These are phyloP conservation scores for Cardamine chenopodiifolia DNA, from an alignment of 345 rosid species.

Conservation along the genomic window DNA sequence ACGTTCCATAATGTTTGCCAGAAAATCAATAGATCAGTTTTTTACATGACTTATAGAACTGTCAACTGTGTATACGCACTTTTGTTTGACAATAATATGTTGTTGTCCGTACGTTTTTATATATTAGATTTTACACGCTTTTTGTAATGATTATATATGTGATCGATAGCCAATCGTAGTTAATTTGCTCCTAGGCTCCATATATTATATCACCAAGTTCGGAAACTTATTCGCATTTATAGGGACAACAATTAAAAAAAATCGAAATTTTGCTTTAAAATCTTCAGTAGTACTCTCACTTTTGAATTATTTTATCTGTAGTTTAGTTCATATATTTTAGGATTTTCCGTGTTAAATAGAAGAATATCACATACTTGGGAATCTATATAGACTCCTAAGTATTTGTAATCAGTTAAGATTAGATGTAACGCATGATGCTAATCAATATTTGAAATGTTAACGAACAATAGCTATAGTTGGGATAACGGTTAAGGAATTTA, in stretches of 20 bases:
- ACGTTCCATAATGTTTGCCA: background rate
- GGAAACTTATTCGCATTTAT: background rate
- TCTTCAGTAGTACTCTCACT: too few species aligned
- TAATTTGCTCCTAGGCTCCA: background rate
- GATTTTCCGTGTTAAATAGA: too few species aligned
- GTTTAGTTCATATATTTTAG: background rate
- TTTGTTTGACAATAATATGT: background rate
- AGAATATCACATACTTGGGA: background rate
- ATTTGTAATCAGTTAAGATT: background rate
- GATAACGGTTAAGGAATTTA: conserved; percentile 1
- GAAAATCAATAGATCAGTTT: background rate
- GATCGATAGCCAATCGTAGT: background rate
- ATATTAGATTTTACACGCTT: background rate
- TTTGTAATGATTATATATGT: background rate
- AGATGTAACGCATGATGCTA: conserved; percentile 5
- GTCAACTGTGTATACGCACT: background rate
- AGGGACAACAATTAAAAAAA: background rate
- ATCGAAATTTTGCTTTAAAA: too few species aligned
- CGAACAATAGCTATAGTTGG: background rate
- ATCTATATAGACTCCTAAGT: background rate
- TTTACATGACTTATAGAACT: background rate
- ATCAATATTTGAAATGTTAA: background rate
- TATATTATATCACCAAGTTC: background rate
- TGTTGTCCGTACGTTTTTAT: background rate
- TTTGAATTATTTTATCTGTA: background rate